A percentile compares a stretch with the other conserved stretches of the same genome.
These are phyloP conservation scores for Jasminum sambac DNA, from an alignment of 257 asterid genomes.

Conservation along the genomic window DNA sequence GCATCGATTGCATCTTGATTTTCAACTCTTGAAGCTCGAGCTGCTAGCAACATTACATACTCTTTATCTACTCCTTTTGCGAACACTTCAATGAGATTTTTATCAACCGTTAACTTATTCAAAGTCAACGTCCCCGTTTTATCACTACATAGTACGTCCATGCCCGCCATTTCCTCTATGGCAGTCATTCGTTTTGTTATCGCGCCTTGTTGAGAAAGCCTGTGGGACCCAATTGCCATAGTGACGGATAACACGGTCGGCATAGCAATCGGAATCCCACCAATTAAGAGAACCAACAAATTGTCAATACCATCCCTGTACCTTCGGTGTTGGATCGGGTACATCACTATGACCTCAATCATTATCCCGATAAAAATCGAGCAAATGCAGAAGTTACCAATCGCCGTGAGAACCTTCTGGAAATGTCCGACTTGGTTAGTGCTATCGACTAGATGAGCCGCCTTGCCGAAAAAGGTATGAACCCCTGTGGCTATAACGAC, in stretches of 20 bases:
- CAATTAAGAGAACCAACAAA: constrained; percentile 79
- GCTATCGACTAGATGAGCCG: constrained; percentile 94
- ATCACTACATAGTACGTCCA: constrained; percentile 95
- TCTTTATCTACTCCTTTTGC: constrained; percentile 76
- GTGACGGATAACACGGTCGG: constrained; percentile 91
- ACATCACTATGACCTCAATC: constrained; percentile 77
- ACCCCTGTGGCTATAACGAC: constrained; percentile 95
- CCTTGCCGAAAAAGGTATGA: constrained; percentile 96
- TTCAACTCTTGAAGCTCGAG: constrained; percentile 86
- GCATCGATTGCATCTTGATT: constrained; percentile 96
- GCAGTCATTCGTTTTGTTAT: constrained; percentile 96
- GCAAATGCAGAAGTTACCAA: constrained; percentile 93
- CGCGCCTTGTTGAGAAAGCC: constrained; percentile 90
- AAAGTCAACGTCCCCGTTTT: constrained; percentile 89
- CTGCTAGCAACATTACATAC: constrained; percentile 69
- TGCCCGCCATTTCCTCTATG: constrained; percentile 96
- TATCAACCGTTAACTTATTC: constrained; percentile 84
- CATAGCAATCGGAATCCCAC: constrained; percentile 97
- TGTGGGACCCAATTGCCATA: constrained; percentile 94
- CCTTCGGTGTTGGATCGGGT: constrained; percentile 83
- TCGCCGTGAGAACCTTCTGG: constrained; percentile 90
- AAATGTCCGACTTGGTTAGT: constrained; percentile 94
- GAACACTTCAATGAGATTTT: constrained; percentile 65
- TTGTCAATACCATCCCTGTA: constrained; percentile 92
- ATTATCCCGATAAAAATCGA: constrained; percentile 79